These are phyloP conservation scores for Solanum stenotomum DNA, from an alignment of 257 asterid genomes.

Conservation along the genomic window DNA sequence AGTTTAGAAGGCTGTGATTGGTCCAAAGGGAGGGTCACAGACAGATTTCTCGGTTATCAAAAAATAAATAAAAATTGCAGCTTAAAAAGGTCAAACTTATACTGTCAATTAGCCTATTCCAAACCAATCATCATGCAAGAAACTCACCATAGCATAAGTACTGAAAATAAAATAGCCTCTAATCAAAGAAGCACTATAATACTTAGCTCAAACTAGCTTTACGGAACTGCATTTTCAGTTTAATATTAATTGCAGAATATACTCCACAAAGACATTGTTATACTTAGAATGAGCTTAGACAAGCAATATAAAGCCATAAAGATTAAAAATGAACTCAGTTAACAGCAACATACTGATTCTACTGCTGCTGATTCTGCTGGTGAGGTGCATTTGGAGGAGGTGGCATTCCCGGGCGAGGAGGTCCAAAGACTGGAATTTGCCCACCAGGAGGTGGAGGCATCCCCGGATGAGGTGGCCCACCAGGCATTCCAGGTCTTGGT, in stretches of 20 bases:
- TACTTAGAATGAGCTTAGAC: background rate
- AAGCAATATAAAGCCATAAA: background rate
- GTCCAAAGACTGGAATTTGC: slow-evolving; percentile 52
- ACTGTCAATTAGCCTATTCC: background rate
- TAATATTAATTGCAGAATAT: background rate
- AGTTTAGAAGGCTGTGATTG: no score
- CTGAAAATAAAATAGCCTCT: background rate
- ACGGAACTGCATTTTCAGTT: background rate
- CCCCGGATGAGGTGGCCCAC: slow-evolving; percentile 52
- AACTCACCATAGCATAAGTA: background rate
- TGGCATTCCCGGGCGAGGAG: slow-evolving; percentile 90
- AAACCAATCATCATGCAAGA: background rate
- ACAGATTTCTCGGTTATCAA: no score
- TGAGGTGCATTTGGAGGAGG: slow-evolving; percentile 51
- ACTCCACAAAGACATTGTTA: background rate
- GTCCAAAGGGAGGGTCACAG: no score
- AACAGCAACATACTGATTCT: background rate
- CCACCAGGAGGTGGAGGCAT: slow-evolving; percentile 80
- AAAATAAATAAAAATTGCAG: no score
- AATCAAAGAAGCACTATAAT: background rate
- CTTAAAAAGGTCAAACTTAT: background rate
- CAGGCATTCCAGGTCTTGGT: slow-evolving; percentile 79
- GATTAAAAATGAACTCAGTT: background rate
- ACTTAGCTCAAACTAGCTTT: background rate
- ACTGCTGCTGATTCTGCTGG: slow-evolving; percentile 29